Evolutionary conservation across 2,329 filamentous ascomycete species (phyloP).

Genomic region (Claviceps cyperi): DNA sequence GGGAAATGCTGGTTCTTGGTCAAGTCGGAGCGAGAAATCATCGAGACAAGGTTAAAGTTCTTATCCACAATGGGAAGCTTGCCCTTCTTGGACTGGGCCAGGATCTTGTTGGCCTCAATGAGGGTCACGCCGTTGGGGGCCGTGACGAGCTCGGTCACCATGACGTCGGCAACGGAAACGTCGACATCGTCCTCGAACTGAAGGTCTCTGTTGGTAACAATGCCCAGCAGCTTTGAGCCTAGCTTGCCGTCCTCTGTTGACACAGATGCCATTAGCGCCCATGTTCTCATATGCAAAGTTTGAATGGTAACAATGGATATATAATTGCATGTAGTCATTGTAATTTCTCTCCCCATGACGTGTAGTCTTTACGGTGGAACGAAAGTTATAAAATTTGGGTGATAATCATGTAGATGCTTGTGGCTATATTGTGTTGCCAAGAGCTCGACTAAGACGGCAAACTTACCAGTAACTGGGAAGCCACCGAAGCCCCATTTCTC

Average conservation of each 20-base stretch:
- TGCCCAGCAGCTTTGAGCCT: slow-evolving; percentile 89
- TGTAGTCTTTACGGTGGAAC: slow-evolving; percentile 93
- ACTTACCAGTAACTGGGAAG: slow-evolving; percentile 87
- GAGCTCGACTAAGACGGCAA: slow-evolving; percentile 26
- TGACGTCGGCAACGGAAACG: slow-evolving; percentile 71
- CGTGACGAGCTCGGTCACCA: slow-evolving; percentile 90
- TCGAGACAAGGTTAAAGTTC: slow-evolving; percentile 72
- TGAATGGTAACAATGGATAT: slow-evolving; percentile 1
- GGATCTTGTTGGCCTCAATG: slow-evolving; percentile 78
- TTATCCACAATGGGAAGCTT: slow-evolving; percentile 88
- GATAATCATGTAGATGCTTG: slow-evolving; percentile 55
- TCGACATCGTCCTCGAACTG: slow-evolving; percentile 75
- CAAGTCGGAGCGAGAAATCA: slow-evolving; percentile 86
- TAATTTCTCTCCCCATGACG: slow-evolving; percentile 60
- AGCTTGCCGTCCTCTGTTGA: slow-evolving; percentile 72
- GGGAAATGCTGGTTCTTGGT: slow-evolving; percentile 99
- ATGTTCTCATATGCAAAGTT: neutral
- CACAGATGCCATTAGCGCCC: slow-evolving; percentile 5
- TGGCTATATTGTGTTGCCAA: slow-evolving; percentile 6
- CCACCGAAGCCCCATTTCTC: slow-evolving; percentile 98
- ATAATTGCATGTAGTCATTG: slow-evolving; percentile 17
- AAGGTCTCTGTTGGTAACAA: slow-evolving; percentile 94
- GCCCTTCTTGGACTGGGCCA: slow-evolving; percentile 94
- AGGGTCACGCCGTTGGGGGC: slow-evolving; percentile 72
- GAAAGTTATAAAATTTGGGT: slow-evolving; percentile 85